Evolutionary conservation across 352 stramenopile species (phyloP).

Genomic region (Pythium scleroteichum): DNA sequence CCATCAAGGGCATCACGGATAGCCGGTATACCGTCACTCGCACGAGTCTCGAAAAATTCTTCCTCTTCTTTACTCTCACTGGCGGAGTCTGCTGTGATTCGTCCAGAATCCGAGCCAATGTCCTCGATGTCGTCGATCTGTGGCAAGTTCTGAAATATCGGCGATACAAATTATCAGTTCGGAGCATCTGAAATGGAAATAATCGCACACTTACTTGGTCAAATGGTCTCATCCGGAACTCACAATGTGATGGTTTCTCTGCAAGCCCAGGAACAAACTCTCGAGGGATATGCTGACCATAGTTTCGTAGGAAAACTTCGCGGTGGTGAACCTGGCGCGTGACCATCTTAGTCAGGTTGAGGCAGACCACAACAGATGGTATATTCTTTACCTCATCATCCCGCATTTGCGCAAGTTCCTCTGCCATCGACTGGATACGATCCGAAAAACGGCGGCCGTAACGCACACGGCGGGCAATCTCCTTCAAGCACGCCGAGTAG

Average conservation of each 20-base stretch:
- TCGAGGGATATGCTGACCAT: constrained; percentile 78
- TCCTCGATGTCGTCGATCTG: constrained; percentile 47
- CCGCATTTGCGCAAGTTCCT: constrained; percentile 79
- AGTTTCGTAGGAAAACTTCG: constrained; percentile 73
- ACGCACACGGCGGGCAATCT: constrained; percentile 68
- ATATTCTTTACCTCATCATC: constrained; percentile 62
- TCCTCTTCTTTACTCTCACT: constrained; percentile 28
- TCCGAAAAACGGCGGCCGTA: constrained; percentile 80
- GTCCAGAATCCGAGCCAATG: constrained; percentile 2
- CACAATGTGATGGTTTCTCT: constrained; percentile 87
- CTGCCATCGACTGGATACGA: constrained; percentile 84
- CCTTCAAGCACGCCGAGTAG: constrained; percentile 75
- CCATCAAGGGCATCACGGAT: neutral
- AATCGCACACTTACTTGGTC: constrained; percentile 65
- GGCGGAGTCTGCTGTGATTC: constrained; percentile 6
- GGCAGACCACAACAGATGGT: neutral
- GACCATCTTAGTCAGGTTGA: no score
- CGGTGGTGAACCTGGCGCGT: constrained; percentile 55
- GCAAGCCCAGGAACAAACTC: constrained; percentile 81
- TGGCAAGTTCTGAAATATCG: constrained; percentile 47
- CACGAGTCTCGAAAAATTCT: constrained; percentile 27
- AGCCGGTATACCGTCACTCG: constrained; percentile 14
- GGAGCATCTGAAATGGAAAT: neutral
- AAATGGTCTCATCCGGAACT: constrained; percentile 87
- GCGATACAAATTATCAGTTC: neutral